Evolutionary conservation across 2,329 filamentous ascomycete species (phyloP), one percentile per base, ranked within the genome.

Genomic region (Cladophialophora immunda): DNA sequence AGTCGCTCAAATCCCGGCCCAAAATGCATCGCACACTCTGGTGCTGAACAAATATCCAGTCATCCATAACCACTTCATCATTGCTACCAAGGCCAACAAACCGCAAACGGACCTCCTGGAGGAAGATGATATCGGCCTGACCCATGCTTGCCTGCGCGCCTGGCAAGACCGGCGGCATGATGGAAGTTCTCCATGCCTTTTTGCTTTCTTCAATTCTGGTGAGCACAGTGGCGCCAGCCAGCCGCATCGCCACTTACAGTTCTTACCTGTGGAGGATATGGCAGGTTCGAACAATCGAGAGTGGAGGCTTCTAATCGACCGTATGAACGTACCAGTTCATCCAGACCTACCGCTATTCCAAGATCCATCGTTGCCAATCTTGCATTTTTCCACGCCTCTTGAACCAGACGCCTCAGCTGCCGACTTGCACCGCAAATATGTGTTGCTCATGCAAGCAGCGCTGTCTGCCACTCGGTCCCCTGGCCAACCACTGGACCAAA

Each of bases 301-400:
- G n/a, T 87, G 85, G 85, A 72, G 75, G 25, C 78, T 84, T 9
- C 74, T 87, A n/a, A 81, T 86, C 53, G 83, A 86, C 62, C 36
- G 73, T 15, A 77, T 82, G 68, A 70, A 62, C 17, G 55, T 59
- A 2, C 58, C 54, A 54, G 68, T 61, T 25, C 70, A 71, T 56
- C 61, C 58, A 25, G 29, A 50, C n/a, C 41, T 87, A n/a, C 84
- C 85, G 0, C 83, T 87, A 66, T 76, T 78, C 11, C 81, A 85
- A 65, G 86, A 84, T 72, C 82, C 81, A 0, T 30, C 34, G 19
- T 57, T 71, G 17, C 68, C 71, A 5, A 55, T 73, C 38, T 53
- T 69, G 15, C 70, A 72, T 53, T 72, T 72, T 45, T 68, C 71
- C 8, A 70, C 68, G 13, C 64, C 66, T 11, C 59, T 73, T 6